Percentiles rank a stretch among this genome's conserved stretches.
phyloP scores from a whole-genome alignment of 495 filamentous ascomycete genomes.

The Penicillium salamii region DNA sequence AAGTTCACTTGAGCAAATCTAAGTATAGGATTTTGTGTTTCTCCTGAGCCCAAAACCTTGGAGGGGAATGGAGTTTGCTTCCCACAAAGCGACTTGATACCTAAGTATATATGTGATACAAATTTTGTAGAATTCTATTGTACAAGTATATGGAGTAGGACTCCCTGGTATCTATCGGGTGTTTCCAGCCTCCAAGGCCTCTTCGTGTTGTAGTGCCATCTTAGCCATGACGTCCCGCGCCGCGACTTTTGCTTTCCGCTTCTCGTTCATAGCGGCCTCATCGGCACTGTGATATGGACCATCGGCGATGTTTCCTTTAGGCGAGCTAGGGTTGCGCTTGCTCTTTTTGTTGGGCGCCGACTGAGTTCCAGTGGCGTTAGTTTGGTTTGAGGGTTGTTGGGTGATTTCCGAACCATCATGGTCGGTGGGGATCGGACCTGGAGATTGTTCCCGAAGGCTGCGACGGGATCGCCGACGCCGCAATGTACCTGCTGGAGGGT shows the following conservation, averaged over 20 bases:
- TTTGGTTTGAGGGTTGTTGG: background rate
- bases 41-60: too few species aligned
- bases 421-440: background rate
- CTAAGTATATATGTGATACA: background rate
- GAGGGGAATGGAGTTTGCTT: too few species aligned
- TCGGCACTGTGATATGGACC: background rate
- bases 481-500: background rate
- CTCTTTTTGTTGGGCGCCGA: conserved; percentile 4
- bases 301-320: background rate
- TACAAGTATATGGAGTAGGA: background rate
- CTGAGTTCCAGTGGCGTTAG: background rate
- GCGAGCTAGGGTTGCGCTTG: conserved; percentile 5
- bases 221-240: conserved; percentile 37
- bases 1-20: too few species aligned
- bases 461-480: conserved; percentile 12
- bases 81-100: too few species aligned
- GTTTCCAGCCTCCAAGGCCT: conserved; percentile 40
- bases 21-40: too few species aligned
- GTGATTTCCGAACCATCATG: background rate
- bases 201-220: conserved; percentile 44
- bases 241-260: conserved; percentile 38
- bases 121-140: background rate
- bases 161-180: conserved; percentile 10
- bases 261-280: conserved; percentile 17
- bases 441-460: conserved; percentile 13